Base-by-base conservation (phyloP, 441 rosid species). In the Syzygium syzygioides region DNA sequence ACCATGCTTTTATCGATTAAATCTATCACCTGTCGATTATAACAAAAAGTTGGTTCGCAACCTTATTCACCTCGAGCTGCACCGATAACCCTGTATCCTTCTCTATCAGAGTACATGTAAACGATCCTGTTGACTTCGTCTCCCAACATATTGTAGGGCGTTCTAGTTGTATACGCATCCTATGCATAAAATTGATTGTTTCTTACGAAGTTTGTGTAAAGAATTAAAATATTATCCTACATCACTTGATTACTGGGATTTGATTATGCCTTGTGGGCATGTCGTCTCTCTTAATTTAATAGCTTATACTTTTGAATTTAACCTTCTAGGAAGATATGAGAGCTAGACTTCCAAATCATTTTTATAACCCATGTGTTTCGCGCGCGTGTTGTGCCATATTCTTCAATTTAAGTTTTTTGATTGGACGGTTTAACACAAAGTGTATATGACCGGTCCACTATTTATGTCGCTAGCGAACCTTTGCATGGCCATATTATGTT, bases 181-280 rank as follows among this genome's bases (percentile, higher is more conserved):
- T 0, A 1, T 18, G 79, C 41, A 9, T 34, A 10, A 4, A 18
- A 68, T 68, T 11, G 25, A 32, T 19, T 4, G 14, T 9, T 1
- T 68, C 26, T 68, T 32, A 5, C 0, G 4, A 66, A 34, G 7
- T 4, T 19, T 1, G 23, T 32, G 14, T 32, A 34, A 32, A 68
- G 4, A 2, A 1, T 68, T 68, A 1, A 68, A 18, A 66, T 9
- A 1, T 37, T 32, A 32, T 66, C 14, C 0, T 0, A 0, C 14
- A 0, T 18, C 26, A 4, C 4, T 68, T 68, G 4, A 34, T 68
- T 10, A 1, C 0, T 19, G 0, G 45, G 48, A 68, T 68, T 34
- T 68, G 1, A 68, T 68, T 32, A 17, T 30, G 76, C 6, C 0
- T 64, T 0, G 0, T 17, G 23, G 13, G 34, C 23, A 4, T 30